Conservation (phyloP, 129 eudicot genomes). For the Lactuca sativa region DNA sequence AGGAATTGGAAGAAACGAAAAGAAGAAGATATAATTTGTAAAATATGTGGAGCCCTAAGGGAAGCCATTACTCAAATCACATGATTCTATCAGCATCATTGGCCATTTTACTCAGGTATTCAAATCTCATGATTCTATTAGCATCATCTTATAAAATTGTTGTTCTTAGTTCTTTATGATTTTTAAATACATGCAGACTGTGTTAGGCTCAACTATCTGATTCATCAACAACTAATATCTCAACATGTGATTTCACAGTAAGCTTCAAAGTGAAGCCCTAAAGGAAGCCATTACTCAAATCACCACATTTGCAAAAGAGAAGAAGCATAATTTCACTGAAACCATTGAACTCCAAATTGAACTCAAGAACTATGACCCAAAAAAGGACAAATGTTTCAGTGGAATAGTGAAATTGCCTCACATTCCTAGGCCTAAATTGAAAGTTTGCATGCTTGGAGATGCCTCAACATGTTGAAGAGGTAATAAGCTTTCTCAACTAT, state of each 20-base stretch:
- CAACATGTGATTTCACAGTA: slow-evolving; percentile 30
- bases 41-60: too few species aligned
- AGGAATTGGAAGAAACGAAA: too few species aligned
- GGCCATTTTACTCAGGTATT: too few species aligned
- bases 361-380: slow-evolving; percentile 59
- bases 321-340: slow-evolving; percentile 46
- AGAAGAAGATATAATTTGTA: too few species aligned
- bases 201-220: too few species aligned
- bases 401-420: slow-evolving; percentile 57
- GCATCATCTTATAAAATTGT: too few species aligned
- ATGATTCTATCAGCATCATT: too few species aligned
- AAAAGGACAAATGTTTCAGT: slow-evolving; percentile 60
- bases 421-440: slow-evolving; percentile 56
- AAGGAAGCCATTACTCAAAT: slow-evolving; percentile 52
- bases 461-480: slow-evolving; percentile 6
- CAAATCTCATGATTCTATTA: too few species aligned
- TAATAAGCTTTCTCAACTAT: too few species aligned
- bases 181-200: too few species aligned
- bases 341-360: slow-evolving; percentile 58
- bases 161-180: too few species aligned
- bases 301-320: slow-evolving; percentile 41
- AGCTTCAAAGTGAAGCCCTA: slow-evolving; percentile 53
- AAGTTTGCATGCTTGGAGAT: slow-evolving; percentile 65
- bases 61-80: too few species aligned
- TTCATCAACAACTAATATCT: background rate